Conservation (phyloP, 345 rosid genomes). For the Arabidopsis arenosa region DNA sequence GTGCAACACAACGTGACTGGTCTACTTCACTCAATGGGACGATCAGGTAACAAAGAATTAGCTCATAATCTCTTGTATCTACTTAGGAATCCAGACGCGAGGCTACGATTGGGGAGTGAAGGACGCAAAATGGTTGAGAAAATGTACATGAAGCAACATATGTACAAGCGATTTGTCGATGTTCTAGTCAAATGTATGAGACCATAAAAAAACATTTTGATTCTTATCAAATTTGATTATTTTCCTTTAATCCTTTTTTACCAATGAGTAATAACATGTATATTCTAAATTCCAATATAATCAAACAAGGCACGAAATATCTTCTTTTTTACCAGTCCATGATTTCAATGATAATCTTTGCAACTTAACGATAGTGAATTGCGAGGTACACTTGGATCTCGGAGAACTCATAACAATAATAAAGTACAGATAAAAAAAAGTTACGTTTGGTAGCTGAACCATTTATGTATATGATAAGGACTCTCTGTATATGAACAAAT, state of each 20-base stretch:
- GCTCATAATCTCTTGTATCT: slow-evolving; percentile 63
- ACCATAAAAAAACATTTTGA: slow-evolving; percentile 39
- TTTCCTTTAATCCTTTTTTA: too few relatives aligned
- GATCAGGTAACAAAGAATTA: slow-evolving; percentile 56
- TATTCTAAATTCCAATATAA: too few relatives aligned
- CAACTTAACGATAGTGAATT: too few relatives aligned
- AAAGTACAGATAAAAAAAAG: background rate
- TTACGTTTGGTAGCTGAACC: background rate
- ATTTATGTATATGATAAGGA: background rate
- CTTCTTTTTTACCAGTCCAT: too few relatives aligned
- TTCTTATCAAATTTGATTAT: background rate
- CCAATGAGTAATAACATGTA: too few relatives aligned
- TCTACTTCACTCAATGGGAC: slow-evolving; percentile 79
- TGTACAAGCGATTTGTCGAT: slow-evolving; percentile 78
- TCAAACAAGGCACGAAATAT: too few relatives aligned
- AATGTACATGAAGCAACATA: slow-evolving; percentile 82
- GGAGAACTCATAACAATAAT: too few relatives aligned
- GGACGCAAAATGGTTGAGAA: slow-evolving; percentile 71
- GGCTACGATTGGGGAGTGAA: slow-evolving; percentile 63
- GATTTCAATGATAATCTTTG: too few relatives aligned
- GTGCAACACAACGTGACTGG: slow-evolving; percentile 82
- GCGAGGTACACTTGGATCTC: too few relatives aligned
- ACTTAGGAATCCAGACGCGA: slow-evolving; percentile 57
- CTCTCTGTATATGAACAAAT: background rate
- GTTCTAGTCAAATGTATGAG: slow-evolving; percentile 87